phyloP scores from a whole-genome alignment of 306 rosid species.

The Cucumis cinereus region DNA sequence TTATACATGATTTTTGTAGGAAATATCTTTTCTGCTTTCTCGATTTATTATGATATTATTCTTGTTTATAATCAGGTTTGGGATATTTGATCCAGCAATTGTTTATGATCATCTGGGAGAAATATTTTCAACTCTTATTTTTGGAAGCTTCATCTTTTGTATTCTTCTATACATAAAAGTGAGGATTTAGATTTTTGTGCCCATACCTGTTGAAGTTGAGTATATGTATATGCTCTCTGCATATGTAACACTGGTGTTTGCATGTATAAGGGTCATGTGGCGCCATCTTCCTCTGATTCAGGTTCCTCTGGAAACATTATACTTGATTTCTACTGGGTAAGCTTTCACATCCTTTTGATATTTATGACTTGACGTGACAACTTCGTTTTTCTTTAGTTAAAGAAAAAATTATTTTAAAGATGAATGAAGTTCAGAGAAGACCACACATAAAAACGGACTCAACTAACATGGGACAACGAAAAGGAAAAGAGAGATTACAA shows the following conservation, averaged over 20 bases:
- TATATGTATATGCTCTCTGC: not conserved
- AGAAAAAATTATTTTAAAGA: not conserved
- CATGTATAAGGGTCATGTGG: conserved; percentile 61
- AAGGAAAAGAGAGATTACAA: not conserved
- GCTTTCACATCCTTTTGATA: conserved; percentile 8
- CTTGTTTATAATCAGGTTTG: conserved; percentile 44
- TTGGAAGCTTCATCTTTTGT: conserved; percentile 87
- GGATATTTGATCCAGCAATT: conserved; percentile 69
- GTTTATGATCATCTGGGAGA: conserved; percentile 96
- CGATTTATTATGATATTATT: not conserved
- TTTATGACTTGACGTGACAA: not conserved
- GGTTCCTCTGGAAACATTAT: conserved; percentile 82
- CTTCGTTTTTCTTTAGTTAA: not conserved
- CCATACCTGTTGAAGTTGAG: not conserved
- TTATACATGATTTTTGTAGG: not conserved
- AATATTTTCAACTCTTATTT: conserved; percentile 71
- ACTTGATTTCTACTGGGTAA: conserved; percentile 96
- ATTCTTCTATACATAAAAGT: conserved; percentile 79
- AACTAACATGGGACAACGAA: not conserved
- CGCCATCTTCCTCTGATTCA: conserved; percentile 86
- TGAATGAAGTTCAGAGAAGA: not conserved
- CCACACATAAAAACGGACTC: not conserved
- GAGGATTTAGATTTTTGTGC: conserved; percentile 18
- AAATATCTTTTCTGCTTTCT: not conserved
- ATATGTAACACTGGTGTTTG: conserved; percentile 2